Evolutionary conservation across 345 rosid species (phyloP), one percentile per base, ranked within the genome.

Genomic region (Gynandropsis gynandra): DNA sequence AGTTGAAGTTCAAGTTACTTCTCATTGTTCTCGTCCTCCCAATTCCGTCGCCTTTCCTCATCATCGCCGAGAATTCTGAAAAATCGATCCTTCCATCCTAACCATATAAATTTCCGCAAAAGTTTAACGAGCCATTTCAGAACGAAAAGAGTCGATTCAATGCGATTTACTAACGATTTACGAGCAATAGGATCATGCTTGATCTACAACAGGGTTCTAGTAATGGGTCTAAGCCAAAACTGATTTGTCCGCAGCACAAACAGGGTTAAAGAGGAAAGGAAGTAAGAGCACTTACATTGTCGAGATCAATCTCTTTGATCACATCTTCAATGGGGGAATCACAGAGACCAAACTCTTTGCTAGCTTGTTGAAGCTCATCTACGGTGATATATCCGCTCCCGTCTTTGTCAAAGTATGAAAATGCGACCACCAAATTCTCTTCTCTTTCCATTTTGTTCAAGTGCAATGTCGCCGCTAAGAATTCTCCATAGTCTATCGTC

Each of bases 391-490:
- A 81, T 29, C 97, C 95, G 5, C 95, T 86, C 35, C 86, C 86
- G 35, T 89, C 97, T 77, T 78, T 89, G 71, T 89, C 97, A 47
- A 89, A 89, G 62, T 71, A 89, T 10, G 95, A 53, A 63, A 89
- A 89, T 4, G 97, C 97, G 56, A 88, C 95, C 15, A 74, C 62
- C 56, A 89, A 71, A 57, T 89, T 83, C 72, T 89, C 95, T 56
- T 86, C 97, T 59, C 87, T 78, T 63, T 89, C 95, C 71, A 83
- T 87, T 72, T 87, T 90, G 63, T 87, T 90, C 11, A 87, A 35
- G 68, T 90, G 98, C 69, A 90, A 65, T 5, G 96, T 90, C 27
- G 98, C 98, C 48, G 98, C 98, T 11, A 90, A 79, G 56, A 90
- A 90, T 42, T 90, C 96, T 12, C 89, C 93, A 18, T 90, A 90